phyloP scores from a whole-genome alignment of 148 eudicot species.

The Cornus controversa region DNA sequence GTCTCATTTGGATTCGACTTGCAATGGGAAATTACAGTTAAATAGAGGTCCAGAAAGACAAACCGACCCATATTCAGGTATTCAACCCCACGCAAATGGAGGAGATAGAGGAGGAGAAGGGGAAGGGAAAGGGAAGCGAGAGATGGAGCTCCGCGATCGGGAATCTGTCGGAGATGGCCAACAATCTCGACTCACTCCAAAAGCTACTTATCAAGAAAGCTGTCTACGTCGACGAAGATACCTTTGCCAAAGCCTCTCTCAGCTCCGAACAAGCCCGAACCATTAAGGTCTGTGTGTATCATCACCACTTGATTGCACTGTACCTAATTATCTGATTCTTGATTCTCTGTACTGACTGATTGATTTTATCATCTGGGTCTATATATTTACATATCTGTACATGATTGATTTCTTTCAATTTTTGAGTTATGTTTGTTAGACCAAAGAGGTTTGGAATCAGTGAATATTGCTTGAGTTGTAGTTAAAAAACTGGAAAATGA shows the following conservation, averaged over 20 bases:
- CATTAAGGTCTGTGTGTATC: conserved; percentile 59
- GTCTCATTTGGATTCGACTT: too few species aligned
- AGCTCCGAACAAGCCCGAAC: conserved; percentile 81
- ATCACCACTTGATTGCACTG: not conserved
- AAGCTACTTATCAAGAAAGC: conserved; percentile 76
- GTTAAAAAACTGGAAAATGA: not conserved
- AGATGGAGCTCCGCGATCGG: conserved; percentile 81
- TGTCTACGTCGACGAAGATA: conserved; percentile 78
- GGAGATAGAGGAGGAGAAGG: conserved; percentile 35
- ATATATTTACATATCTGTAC: not conserved
- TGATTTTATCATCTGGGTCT: not conserved
- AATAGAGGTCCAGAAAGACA: too few species aligned
- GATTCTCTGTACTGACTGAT: not conserved
- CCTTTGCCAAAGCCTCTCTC: conserved; percentile 79
- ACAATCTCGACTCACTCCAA: conserved; percentile 73
- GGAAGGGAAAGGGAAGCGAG: conserved; percentile 50
- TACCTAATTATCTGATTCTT: not conserved
- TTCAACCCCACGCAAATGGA: not conserved
- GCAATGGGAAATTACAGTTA: too few species aligned
- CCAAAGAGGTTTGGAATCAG: not conserved
- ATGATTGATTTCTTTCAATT: not conserved
- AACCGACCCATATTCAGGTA: too few species aligned
- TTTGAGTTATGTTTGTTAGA: not conserved
- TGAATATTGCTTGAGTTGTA: not conserved
- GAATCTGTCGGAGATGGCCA: conserved; percentile 70